Evolutionary conservation across 2,329 filamentous ascomycete genomes (phyloP).

Genomic region (Aspergillus persii): DNA sequence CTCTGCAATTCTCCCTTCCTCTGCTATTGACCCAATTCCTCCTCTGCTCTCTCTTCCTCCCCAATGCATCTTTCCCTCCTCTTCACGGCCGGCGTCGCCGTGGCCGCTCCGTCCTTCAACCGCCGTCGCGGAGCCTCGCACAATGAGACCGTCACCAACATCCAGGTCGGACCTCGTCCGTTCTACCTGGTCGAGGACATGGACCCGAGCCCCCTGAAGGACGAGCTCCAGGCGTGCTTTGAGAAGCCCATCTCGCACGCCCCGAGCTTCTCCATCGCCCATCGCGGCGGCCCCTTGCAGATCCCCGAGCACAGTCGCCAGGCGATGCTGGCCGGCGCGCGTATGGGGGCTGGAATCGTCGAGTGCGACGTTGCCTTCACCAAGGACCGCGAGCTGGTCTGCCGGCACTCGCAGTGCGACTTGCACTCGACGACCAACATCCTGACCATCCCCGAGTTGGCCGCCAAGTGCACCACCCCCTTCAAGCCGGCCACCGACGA

Average conservation of each 20-base stretch:
- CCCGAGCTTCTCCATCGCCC: conserved; percentile 17
- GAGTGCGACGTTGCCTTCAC: conserved; percentile 22
- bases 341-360: conserved; percentile 19
- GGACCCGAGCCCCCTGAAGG: conserved; percentile 18
- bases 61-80: conserved; percentile 15
- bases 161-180: conserved; percentile 21
- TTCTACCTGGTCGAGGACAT: conserved; percentile 20
- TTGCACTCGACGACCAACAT: conserved; percentile 22
- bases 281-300: conserved; percentile 18
- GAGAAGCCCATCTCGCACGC: conserved; percentile 17
- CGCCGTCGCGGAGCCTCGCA: not conserved
- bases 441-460: conserved; percentile 17
- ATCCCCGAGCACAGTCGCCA: conserved; percentile 19
- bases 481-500: conserved; percentile 14
- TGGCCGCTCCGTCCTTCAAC: conserved; percentile 12
- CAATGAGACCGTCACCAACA: conserved; percentile 12
- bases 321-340: conserved; percentile 17
- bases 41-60: not conserved
- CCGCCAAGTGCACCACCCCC: conserved; percentile 17
- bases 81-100: conserved; percentile 9
- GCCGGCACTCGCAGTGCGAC: conserved; percentile 22
- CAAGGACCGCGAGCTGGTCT: conserved; percentile 17
- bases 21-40: not conserved
- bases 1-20: not conserved
- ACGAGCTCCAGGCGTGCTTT: conserved; percentile 12